Conservation (phyloP, 306 rosid genomes). For the Dicorynia guianensis region DNA sequence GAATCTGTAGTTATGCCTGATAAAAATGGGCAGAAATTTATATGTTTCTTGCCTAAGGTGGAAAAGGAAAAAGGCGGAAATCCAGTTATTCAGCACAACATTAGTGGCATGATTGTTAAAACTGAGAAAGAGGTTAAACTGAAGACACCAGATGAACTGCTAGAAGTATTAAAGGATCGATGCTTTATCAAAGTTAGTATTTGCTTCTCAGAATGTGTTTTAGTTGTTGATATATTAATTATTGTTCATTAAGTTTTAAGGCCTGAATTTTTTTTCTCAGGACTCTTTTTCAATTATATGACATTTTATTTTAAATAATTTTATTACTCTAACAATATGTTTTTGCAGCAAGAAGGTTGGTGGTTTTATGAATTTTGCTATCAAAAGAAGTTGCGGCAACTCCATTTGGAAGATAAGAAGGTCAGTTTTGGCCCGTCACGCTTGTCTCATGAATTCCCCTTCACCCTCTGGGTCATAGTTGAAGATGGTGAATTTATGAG, state of each 20-base stretch:
- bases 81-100: conserved; percentile 67
- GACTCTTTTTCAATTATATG: neutral
- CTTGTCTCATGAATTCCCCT: conserved; percentile 4
- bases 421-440: conserved; percentile 45
- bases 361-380: conserved; percentile 98
- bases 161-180: conserved; percentile 77
- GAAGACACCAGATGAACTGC: conserved; percentile 96
- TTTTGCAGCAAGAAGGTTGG: conserved; percentile 98
- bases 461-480: conserved; percentile 19
- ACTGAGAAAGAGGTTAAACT: conserved; percentile 75
- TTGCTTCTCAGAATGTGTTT: conserved; percentile 23
- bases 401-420: conserved; percentile 89
- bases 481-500: conserved; percentile 20
- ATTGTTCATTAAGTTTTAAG: neutral
- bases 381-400: conserved; percentile 74
- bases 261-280: neutral
- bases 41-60: conserved; percentile 89
- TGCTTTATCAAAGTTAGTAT: conserved; percentile 80
- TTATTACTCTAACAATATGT: conserved; percentile 36
- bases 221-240: conserved; percentile 15
- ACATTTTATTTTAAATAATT: conserved; percentile 17
- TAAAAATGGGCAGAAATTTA: conserved; percentile 71
- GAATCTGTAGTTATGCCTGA: conserved; percentile 80
- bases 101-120: conserved; percentile 86
- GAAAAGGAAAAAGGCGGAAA: conserved; percentile 77